These are phyloP conservation scores for Coniophora puteana DNA, from an alignment of 1,284 basidiomycete genomes.

Conservation along the genomic window DNA sequence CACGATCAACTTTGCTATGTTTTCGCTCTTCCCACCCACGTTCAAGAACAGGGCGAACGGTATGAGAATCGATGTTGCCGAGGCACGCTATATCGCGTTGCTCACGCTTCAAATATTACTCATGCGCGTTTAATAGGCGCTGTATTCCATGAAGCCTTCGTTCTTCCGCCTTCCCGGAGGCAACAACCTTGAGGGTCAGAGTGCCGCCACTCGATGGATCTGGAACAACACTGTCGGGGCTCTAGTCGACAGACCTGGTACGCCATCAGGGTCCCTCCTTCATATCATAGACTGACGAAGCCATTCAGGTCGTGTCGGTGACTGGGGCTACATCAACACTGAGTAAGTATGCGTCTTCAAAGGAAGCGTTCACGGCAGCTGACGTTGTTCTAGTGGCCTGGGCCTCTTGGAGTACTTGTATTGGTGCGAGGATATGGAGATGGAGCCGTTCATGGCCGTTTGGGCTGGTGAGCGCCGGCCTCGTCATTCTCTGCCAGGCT, in stretches of 20 bases:
- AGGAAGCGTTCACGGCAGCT: too few relatives aligned
- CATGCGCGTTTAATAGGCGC: constrained; percentile 28
- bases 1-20: constrained; percentile 58
- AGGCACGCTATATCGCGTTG: constrained; percentile 31
- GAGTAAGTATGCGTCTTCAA: too few relatives aligned
- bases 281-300: too few relatives aligned
- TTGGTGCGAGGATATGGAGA: constrained; percentile 60
- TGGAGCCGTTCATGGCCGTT: constrained; percentile 68
- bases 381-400: constrained; percentile 41
- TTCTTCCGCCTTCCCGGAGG: constrained; percentile 70
- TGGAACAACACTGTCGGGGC: constrained; percentile 63
- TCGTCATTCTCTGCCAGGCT: too few relatives aligned
- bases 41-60: constrained; percentile 63
- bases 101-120: neutral
- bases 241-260: constrained; percentile 40
- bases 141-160: constrained; percentile 57
- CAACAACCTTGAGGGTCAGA: constrained; percentile 61
- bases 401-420: constrained; percentile 64
- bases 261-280: too few relatives aligned
- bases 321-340: constrained; percentile 69
- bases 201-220: constrained; percentile 53
- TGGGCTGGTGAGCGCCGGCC: constrained; percentile 47
- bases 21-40: constrained; percentile 71
- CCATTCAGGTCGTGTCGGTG: constrained; percentile 56
- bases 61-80: constrained; percentile 62